These are phyloP conservation scores for Peribolospora kevripleyi DNA, from an alignment of 768 basidiomycete species.

Conservation along the genomic window DNA sequence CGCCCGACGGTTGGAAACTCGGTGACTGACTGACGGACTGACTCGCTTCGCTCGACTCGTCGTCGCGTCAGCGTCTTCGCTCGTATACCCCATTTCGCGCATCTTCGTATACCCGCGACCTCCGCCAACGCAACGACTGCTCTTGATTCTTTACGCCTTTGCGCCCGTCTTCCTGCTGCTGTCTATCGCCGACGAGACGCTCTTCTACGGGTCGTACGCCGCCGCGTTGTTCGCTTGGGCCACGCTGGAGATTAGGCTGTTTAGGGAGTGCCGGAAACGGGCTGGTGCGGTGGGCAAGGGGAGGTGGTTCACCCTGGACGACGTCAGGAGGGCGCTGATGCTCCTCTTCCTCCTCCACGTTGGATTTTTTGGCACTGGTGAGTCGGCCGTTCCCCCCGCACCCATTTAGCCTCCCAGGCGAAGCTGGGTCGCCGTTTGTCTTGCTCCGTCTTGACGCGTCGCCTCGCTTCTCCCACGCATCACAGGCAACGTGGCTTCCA, in stretches of 20 bases:
- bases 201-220: slow-evolving; percentile 52
- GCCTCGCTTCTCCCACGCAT: too few relatives aligned
- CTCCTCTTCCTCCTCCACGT: slow-evolving; percentile 71
- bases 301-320: slow-evolving; percentile 29
- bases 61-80: neutral
- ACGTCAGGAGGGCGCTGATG: slow-evolving; percentile 49
- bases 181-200: slow-evolving; percentile 55
- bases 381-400: slow-evolving; percentile 26
- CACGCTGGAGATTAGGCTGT: slow-evolving; percentile 27
- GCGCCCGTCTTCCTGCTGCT: slow-evolving; percentile 51
- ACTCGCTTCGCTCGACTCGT: neutral
- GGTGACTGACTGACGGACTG: neutral
- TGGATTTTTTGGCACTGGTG: slow-evolving; percentile 65
- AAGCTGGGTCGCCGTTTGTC: neutral
- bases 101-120: too few relatives aligned
- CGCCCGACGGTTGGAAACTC: neutral
- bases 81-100: too few relatives aligned
- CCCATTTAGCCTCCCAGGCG: too few relatives aligned
- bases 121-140: slow-evolving; percentile 7
- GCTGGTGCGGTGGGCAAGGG: neutral
- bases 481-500: slow-evolving; percentile 43
- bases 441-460: neutral
- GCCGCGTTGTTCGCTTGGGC: slow-evolving; percentile 42
- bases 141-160: slow-evolving; percentile 37
- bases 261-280: neutral